phyloP scores from a whole-genome alignment of 2,329 filamentous ascomycete species.

The Cercospora citrullina region DNA sequence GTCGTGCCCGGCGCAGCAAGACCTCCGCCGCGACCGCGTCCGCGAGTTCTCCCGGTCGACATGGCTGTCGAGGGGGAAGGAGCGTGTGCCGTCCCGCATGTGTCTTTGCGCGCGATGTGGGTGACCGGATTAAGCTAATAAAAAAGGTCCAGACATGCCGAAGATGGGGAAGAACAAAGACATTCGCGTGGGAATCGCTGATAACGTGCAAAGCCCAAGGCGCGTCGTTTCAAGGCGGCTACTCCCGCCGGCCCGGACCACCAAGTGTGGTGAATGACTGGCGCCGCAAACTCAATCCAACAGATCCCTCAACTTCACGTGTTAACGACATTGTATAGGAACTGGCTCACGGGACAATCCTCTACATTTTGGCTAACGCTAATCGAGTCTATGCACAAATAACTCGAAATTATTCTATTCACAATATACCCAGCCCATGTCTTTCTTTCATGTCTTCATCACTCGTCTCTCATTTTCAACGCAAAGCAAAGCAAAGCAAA shows the following conservation, averaged over 20 bases:
- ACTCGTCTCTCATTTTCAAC: constrained; percentile 22
- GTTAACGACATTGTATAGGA: not conserved
- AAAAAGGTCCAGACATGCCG: constrained; percentile 10
- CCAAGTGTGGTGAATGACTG: not conserved
- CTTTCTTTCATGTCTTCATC: constrained; percentile 24
- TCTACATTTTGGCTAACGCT: not conserved
- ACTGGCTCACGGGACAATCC: not conserved
- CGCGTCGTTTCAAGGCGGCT: not conserved
- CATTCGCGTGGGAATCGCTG: constrained; percentile 1
- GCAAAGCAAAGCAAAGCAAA: constrained; percentile 1
- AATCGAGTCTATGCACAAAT: not conserved
- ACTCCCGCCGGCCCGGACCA: not conserved
- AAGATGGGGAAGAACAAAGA: constrained; percentile 7
- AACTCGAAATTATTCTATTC: not conserved
- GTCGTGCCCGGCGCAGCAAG: constrained; percentile 15
- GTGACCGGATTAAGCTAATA: constrained; percentile 10
- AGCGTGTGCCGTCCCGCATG: constrained; percentile 21
- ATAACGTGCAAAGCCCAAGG: not conserved
- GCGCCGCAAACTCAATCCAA: not conserved
- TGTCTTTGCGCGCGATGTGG: constrained; percentile 11
- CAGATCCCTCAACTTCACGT: not conserved
- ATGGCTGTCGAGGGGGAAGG: constrained; percentile 26
- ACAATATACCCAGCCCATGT: not conserved
- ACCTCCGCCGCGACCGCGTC: constrained; percentile 25
- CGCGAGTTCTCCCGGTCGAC: constrained; percentile 25